These are phyloP conservation scores for Chlamydomonas incerta DNA, from an alignment of 139 green algal species.

Conservation along the genomic window DNA sequence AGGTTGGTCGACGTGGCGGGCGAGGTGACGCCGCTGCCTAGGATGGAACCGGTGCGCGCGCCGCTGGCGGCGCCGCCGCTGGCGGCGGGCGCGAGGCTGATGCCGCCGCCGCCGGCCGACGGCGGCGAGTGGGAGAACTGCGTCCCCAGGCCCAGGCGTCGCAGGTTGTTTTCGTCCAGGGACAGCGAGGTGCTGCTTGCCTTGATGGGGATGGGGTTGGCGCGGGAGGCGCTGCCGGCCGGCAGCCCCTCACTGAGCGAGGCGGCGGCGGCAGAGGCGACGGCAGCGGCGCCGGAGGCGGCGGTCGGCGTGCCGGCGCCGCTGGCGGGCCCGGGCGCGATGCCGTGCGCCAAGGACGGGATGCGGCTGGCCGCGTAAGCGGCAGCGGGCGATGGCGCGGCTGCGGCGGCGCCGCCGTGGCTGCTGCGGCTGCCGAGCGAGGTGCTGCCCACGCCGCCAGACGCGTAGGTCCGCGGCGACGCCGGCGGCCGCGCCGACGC, in stretches of 20 bases:
- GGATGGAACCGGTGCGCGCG: no score
- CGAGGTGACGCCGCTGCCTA: background rate
- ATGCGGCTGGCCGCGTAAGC: background rate
- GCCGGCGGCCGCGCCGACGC: background rate
- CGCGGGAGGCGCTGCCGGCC: background rate
- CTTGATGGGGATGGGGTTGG: background rate
- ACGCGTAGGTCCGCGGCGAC: background rate
- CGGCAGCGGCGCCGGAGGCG: no score
- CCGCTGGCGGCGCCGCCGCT: no score
- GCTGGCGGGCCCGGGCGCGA: background rate
- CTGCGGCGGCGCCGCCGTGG: background rate
- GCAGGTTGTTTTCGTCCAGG: slow-evolving; percentile 5
- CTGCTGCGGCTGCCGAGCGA: background rate
- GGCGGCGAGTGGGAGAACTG: background rate
- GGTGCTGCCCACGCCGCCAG: background rate
- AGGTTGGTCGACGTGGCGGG: background rate
- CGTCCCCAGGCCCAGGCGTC: background rate
- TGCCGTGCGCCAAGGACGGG: slow-evolving; percentile 1
- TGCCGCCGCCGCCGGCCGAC: background rate
- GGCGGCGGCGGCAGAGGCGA: no score
- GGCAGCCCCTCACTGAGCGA: background rate
- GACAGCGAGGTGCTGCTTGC: background rate
- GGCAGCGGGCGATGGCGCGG: no score
- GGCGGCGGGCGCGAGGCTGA: no score
- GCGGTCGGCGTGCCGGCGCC: no score